A percentile compares a stretch with the other conserved stretches of the same genome.
Conservation (phyloP, 352 stramenopile genomes). For the Globisporangium uncinulatum region DNA sequence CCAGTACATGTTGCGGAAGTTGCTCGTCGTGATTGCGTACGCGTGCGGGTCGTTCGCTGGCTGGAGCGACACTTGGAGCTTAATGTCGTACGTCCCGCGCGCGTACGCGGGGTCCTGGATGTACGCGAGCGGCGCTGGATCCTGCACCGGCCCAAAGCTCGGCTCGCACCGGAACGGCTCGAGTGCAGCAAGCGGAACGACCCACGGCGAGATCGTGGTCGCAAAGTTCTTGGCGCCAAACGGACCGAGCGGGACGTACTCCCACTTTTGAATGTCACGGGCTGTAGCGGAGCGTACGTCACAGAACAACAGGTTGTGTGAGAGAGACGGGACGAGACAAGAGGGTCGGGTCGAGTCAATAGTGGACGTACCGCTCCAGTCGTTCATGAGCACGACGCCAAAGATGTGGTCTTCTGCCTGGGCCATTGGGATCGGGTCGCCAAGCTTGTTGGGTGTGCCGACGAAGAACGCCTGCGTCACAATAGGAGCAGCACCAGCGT, state of each 20-base stretch:
- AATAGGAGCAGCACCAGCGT: not conserved
- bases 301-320: not conserved
- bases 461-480: conserved; percentile 87
- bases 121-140: conserved; percentile 91
- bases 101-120: conserved; percentile 90
- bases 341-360: not conserved
- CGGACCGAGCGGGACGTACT: conserved; percentile 96
- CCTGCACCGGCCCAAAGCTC: conserved; percentile 84
- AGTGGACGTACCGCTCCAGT: conserved; percentile 89
- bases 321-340: not conserved
- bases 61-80: conserved; percentile 73
- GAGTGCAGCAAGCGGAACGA: conserved; percentile 93
- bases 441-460: conserved; percentile 81
- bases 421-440: conserved; percentile 84
- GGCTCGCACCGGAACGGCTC: conserved; percentile 91
- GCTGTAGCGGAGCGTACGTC: conserved; percentile 18
- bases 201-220: conserved; percentile 95
- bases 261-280: conserved; percentile 93
- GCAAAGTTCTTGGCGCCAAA: conserved; percentile 98
- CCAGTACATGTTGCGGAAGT: conserved; percentile 97
- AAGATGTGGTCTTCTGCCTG: conserved; percentile 95
- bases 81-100: conserved; percentile 84
- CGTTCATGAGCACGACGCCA: conserved; percentile 96
- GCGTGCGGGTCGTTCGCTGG: conserved; percentile 47
- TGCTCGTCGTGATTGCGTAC: conserved; percentile 87